Percentiles rank a stretch among this genome's conserved stretches.
Conservation (phyloP, 2,329 filamentous ascomycete species). For the Kalaharituber pfeilii region DNA sequence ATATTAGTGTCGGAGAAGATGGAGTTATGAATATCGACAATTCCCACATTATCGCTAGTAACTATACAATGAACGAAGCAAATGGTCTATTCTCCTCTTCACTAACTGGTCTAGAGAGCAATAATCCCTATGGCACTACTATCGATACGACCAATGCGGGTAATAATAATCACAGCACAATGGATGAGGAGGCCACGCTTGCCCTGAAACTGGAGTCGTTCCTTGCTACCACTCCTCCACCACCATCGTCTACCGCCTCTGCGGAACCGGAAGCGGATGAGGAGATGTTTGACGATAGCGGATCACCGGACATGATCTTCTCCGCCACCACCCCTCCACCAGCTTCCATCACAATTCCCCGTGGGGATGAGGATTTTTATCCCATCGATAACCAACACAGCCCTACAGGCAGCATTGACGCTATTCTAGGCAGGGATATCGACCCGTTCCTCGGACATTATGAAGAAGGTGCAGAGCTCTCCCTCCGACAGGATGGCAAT, state of each 20-base stretch:
- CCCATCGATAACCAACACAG: conserved; percentile 18
- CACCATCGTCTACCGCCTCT: conserved; percentile 5
- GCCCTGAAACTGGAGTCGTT: conserved; percentile 18
- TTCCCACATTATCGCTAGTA: too few species aligned
- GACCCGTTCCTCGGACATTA: conserved; percentile 23
- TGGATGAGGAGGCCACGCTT: conserved; percentile 13
- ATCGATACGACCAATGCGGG: background rate
- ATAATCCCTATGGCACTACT: conserved; percentile 1
- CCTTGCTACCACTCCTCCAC: conserved; percentile 15
- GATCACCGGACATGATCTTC: conserved; percentile 9
- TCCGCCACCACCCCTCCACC: conserved; percentile 11
- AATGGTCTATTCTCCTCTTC: background rate
- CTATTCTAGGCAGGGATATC: conserved; percentile 19
- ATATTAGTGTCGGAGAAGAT: background rate
- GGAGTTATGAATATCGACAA: background rate
- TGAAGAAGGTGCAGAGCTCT: conserved; percentile 7
- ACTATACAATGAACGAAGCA: background rate
- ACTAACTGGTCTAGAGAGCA: conserved; percentile 9
- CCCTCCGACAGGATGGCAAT: conserved; percentile 6
- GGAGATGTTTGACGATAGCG: conserved; percentile 13
- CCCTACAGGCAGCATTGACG: conserved; percentile 11
- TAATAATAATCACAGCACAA: background rate
- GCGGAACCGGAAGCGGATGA: conserved; percentile 5
- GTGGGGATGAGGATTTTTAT: conserved; percentile 10
- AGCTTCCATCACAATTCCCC: conserved; percentile 8